A percentile compares a stretch with the other conserved stretches of the same genome.
phyloP scores from a whole-genome alignment of 139 green algal genomes.

The Auxenochlorella protothecoides region DNA sequence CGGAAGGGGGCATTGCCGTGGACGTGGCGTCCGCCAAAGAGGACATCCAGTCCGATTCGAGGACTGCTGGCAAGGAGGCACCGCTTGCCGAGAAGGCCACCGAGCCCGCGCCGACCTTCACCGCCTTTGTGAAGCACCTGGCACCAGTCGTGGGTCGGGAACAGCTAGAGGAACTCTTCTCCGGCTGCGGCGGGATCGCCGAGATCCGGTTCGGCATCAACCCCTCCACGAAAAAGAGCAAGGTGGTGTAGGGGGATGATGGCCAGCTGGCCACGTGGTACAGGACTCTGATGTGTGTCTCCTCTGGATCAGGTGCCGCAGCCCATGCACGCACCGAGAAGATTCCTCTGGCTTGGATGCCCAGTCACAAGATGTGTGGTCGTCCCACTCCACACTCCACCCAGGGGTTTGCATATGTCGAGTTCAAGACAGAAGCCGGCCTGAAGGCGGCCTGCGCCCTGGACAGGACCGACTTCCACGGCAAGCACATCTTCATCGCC shows the following conservation, averaged over 20 bases:
- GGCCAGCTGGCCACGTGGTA: too few relatives aligned
- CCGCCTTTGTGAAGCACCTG: constrained; percentile 45
- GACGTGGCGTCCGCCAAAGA: neutral
- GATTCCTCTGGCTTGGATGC: neutral
- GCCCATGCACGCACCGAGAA: neutral
- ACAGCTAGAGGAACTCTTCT: constrained; percentile 30
- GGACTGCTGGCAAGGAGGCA: constrained; percentile 6
- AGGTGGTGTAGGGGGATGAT: too few relatives aligned
- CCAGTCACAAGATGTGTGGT: neutral
- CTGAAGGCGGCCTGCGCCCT: constrained; percentile 37
- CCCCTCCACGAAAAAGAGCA: too few relatives aligned
- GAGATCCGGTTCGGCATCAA: neutral
- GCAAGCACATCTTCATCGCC: constrained; percentile 43
- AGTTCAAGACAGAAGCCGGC: constrained; percentile 44
- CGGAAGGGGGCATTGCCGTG: constrained; percentile 11
- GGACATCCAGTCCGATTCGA: too few relatives aligned
- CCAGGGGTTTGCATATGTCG: constrained; percentile 74
- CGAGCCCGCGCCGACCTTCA: constrained; percentile 4
- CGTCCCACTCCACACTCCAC: neutral
- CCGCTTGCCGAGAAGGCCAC: constrained; percentile 5
- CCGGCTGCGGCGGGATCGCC: neutral
- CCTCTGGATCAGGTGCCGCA: too few relatives aligned
- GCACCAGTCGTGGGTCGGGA: constrained; percentile 16
- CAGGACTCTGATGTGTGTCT: too few relatives aligned
- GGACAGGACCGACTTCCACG: constrained; percentile 34